These are phyloP conservation scores for Rhynchosporium agropyri DNA, from an alignment of 2,329 filamentous ascomycete genomes.

Conservation along the genomic window DNA sequence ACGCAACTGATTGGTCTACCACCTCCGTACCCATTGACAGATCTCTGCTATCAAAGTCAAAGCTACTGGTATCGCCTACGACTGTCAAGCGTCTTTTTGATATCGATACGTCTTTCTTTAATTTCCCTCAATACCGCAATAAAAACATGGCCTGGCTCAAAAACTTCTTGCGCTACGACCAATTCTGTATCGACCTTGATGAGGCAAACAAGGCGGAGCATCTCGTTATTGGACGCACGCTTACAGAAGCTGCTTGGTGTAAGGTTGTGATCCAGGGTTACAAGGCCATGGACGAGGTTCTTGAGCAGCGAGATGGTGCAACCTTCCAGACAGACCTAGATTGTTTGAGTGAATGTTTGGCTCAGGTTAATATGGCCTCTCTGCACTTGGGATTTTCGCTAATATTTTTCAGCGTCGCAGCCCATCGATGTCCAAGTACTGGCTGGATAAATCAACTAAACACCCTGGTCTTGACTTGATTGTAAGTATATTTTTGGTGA, in stretches of 20 bases:
- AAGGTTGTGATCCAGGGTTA: constrained; percentile 3
- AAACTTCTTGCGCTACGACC: constrained; percentile 1
- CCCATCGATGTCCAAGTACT: constrained; percentile 1
- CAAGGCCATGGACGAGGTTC: background rate
- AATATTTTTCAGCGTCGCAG: background rate
- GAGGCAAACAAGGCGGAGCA: background rate
- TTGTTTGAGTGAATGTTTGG: constrained; percentile 1
- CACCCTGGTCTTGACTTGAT: constrained; percentile 8
- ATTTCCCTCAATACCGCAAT: background rate
- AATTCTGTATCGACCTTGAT: constrained; percentile 8
- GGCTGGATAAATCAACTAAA: background rate
- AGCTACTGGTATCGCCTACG: background rate
- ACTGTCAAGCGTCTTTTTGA: constrained; percentile 9
- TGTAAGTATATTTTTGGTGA: background rate
- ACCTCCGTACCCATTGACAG: background rate
- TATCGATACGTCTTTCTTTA: constrained; percentile 7
- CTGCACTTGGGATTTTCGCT: background rate
- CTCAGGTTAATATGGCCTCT: background rate
- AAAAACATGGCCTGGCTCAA: constrained; percentile 10
- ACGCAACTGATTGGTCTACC: constrained; percentile 3
- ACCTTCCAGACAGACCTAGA: constrained; percentile 6
- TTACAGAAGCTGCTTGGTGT: constrained; percentile 13
- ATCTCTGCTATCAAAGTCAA: background rate
- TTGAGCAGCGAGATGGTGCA: background rate
- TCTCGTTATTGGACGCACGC: constrained; percentile 5